These are phyloP conservation scores for Dipteronia sinensis DNA, from an alignment of 345 rosid species.

Conservation along the genomic window DNA sequence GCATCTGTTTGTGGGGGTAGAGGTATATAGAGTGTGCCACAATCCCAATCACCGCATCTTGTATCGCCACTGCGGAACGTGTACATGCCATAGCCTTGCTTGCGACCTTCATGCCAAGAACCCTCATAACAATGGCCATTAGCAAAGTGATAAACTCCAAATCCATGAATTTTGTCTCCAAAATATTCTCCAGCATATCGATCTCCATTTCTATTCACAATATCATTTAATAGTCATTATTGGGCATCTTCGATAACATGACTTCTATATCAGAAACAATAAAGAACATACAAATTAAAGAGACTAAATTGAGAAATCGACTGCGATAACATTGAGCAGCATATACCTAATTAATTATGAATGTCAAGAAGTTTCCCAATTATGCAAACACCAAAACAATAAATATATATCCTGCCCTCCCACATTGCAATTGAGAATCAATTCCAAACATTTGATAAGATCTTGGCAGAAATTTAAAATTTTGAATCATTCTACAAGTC, in stretches of 20 bases:
- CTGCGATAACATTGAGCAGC: too few species aligned
- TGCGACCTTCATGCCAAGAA: slow-evolving; percentile 95
- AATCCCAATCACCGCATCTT: slow-evolving; percentile 81
- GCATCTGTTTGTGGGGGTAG: slow-evolving; percentile 43
- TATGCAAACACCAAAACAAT: too few species aligned
- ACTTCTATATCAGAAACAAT: neutral
- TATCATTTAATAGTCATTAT: neutral
- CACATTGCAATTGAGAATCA: too few species aligned
- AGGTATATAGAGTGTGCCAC: slow-evolving; percentile 56
- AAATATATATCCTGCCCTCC: too few species aligned
- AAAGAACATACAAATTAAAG: too few species aligned
- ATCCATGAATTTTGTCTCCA: slow-evolving; percentile 92
- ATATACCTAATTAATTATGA: too few species aligned
- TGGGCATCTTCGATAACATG: neutral
- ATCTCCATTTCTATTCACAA: slow-evolving; percentile 77
- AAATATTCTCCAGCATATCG: slow-evolving; percentile 89
- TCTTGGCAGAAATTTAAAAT: too few species aligned
- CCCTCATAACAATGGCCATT: slow-evolving; percentile 95
- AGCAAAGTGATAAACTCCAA: slow-evolving; percentile 84
- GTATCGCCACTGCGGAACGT: slow-evolving; percentile 68
- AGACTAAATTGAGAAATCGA: too few species aligned
- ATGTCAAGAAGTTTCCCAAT: too few species aligned
- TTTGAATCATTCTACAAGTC: too few species aligned
- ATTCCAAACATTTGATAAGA: too few species aligned
- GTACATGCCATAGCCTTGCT: slow-evolving; percentile 89